phyloP scores from a whole-genome alignment of 495 filamentous ascomycete genomes.

The Arthonia radiata region DNA sequence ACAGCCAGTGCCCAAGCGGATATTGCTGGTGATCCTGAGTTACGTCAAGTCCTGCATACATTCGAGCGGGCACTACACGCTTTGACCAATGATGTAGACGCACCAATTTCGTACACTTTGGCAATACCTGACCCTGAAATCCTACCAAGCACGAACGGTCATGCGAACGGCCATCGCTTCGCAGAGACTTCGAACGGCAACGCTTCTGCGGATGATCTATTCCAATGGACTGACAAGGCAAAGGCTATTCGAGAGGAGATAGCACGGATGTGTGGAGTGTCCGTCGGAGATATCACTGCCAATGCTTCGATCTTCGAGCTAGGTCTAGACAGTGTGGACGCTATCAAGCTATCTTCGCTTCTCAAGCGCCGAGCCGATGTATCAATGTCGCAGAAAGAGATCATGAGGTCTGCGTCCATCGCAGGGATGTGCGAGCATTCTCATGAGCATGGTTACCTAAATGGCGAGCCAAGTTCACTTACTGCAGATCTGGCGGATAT shows the following conservation, averaged over 20 bases:
- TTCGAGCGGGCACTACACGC: conserved; percentile 13
- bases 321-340: conserved; percentile 44
- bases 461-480: no score
- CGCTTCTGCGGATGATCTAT: no score
- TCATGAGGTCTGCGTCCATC: no score
- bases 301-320: conserved; percentile 34
- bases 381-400: no score
- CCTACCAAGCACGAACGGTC: no score
- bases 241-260: conserved; percentile 29
- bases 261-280: conserved; percentile 28
- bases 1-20: conserved; percentile 26
- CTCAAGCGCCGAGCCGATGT: conserved; percentile 34
- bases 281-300: conserved; percentile 21
- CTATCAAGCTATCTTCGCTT: conserved; percentile 39
- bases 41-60: conserved; percentile 16
- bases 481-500: no score
- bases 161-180: no score
- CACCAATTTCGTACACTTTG: conserved; percentile 3
- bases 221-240: conserved; percentile 29
- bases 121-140: no score
- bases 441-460: no score
- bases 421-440: no score
- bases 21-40: conserved; percentile 10
- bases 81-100: conserved; percentile 5
- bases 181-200: no score